Evolutionary conservation across 192 early-diverging fungal genomes (phyloP).

Genomic region (Obelidium mucronatum): DNA sequence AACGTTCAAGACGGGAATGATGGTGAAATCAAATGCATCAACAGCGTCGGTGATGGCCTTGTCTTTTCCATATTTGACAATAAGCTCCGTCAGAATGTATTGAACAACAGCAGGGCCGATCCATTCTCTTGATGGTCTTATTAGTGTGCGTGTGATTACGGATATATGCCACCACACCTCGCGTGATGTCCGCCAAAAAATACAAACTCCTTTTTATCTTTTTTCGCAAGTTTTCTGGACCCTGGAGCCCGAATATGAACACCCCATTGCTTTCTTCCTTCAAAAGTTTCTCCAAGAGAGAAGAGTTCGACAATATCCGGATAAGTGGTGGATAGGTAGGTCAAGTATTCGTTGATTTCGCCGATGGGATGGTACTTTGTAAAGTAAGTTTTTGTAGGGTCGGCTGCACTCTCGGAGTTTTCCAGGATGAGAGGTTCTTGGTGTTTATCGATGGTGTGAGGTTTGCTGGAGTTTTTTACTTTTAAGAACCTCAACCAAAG

Average conservation of each 20-base stretch:
- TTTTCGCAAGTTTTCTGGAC: background rate
- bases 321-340: constrained; percentile 47
- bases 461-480: too few relatives aligned
- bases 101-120: constrained; percentile 60
- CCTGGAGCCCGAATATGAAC: constrained; percentile 47
- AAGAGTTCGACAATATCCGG: constrained; percentile 46
- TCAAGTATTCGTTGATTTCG: constrained; percentile 52
- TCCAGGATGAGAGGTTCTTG: too few relatives aligned
- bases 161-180: background rate
- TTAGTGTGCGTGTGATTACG: background rate
- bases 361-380: constrained; percentile 52
- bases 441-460: too few relatives aligned
- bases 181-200: constrained; percentile 44
- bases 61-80: constrained; percentile 55
- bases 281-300: constrained; percentile 56
- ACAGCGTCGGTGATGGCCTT: constrained; percentile 53
- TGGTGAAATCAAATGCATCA: constrained; percentile 58
- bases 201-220: constrained; percentile 37
- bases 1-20: constrained; percentile 70
- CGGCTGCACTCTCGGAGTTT: too few relatives aligned
- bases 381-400: constrained; percentile 12
- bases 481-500: too few relatives aligned
- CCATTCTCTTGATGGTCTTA: constrained; percentile 42
- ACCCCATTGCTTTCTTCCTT: constrained; percentile 57
- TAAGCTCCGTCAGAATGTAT: constrained; percentile 63